Evolutionary conservation across 2,329 filamentous ascomycete genomes (phyloP).

Genomic region (Colletotrichum cuscutae): DNA sequence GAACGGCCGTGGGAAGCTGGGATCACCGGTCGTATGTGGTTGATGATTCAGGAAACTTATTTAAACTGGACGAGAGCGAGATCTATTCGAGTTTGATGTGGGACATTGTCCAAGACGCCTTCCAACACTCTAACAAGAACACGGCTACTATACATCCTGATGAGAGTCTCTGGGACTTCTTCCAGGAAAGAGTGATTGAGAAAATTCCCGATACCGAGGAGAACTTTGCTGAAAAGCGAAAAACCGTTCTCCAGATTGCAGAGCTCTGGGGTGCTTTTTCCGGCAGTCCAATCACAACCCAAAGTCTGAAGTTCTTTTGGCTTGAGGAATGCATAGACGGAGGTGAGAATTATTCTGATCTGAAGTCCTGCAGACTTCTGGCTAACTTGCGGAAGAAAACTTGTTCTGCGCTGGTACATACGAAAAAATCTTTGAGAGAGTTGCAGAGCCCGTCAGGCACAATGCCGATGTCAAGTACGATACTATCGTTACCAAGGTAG

Average conservation of each 20-base stretch:
- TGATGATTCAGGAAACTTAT: constrained; percentile 63
- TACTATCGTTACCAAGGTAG: constrained; percentile 58
- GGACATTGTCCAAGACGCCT: constrained; percentile 75
- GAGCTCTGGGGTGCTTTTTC: constrained; percentile 79
- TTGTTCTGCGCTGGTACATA: constrained; percentile 71
- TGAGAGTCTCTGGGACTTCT: constrained; percentile 66
- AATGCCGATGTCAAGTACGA: constrained; percentile 64
- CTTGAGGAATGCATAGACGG: constrained; percentile 82
- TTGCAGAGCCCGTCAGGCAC: constrained; percentile 67
- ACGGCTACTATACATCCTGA: constrained; percentile 56
- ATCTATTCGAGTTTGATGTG: constrained; percentile 67
- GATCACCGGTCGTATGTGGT: constrained; percentile 66
- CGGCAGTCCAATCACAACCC: constrained; percentile 69
- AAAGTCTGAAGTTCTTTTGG: constrained; percentile 83
- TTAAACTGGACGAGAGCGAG: constrained; percentile 59
- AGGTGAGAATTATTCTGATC: constrained; percentile 56
- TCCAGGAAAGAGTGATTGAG: constrained; percentile 54
- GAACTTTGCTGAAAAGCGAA: constrained; percentile 52
- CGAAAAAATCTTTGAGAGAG: constrained; percentile 64
- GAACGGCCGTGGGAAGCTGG: constrained; percentile 58
- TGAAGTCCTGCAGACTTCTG: background rate
- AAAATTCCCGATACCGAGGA: constrained; percentile 58
- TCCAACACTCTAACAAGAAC: constrained; percentile 71
- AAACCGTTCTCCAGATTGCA: constrained; percentile 61
- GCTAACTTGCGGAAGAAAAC: constrained; percentile 56